Base-by-base conservation (phyloP, 345 rosid genomes). In the Kernera saxatilis region DNA sequence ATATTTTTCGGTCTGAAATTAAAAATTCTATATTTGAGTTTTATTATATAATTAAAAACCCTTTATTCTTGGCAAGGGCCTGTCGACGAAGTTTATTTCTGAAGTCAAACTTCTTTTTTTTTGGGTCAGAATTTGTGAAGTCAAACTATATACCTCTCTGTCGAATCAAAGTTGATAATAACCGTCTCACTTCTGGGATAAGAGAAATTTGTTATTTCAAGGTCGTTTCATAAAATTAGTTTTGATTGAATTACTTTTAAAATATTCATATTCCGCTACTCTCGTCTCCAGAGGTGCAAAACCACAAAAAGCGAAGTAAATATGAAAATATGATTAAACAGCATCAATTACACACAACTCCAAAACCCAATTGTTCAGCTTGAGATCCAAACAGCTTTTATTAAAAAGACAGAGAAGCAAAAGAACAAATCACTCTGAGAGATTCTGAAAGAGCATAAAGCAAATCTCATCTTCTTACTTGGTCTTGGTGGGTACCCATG, bases 401-500 rank as follows among this genome's bases (percentile, higher is more conserved):
- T 66, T 73, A 25, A 55, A 37, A 55, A 18, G 51, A 14, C 25
- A 35, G 45, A 6, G 41, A 55, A 29, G 66, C 61, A 66, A 39
- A 71, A 61, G 62, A 33, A 63, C 61, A 74, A 48, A 56, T 56
- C 51, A 56, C 49, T 64, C 65, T 0, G 44, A 65, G 72, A 65
- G 63, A 26, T 10, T 30, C 72, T 21, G 71, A 17, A 17, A 26
- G 58, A 45, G 50, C 40, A 45, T 27, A 27, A 67, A 57, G 43
- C 46, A 67, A 2, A 51, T 19, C 21, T 22, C 58, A 68, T 46
- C 61, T 35, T 60, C 64, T 76, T 81, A 84, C 80, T 82, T 65
- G 19, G 84, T 27, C 82, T 89, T 89, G 43, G 88, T 21, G 22
- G 98, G 98, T 59, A 81, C 80, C 99, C 99, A 94, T 23, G 98